Percentiles rank a stretch among this genome's conserved stretches.
phyloP scores from a whole-genome alignment of 225 moss, liverwort and hornwort species.

The Antitrichia curtipendula region DNA sequence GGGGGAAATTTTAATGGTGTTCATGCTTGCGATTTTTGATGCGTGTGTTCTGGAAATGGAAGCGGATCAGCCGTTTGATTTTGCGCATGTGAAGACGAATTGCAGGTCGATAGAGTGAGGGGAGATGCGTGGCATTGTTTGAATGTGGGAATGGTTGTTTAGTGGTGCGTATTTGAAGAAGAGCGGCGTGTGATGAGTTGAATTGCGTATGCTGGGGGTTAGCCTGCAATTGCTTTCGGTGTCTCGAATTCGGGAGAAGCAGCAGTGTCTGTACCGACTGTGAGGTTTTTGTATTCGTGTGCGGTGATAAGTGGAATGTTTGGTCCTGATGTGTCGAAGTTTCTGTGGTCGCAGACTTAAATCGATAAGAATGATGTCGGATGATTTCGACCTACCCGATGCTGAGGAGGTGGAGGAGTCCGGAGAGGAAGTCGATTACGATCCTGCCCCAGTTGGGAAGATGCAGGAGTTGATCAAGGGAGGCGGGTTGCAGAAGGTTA shows the following conservation, averaged over 20 bases:
- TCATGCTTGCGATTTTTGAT: not conserved
- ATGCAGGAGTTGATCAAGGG: conserved; percentile 66
- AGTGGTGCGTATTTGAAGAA: not conserved
- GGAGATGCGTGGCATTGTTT: not conserved
- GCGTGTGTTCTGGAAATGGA: not conserved
- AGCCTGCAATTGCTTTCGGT: not conserved
- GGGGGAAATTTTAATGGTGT: not conserved
- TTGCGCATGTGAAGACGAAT: not conserved
- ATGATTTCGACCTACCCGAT: conserved; percentile 70
- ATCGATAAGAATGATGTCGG: conserved; percentile 30
- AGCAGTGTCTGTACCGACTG: not conserved
- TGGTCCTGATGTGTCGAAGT: not conserved
- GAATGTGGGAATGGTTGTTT: not conserved
- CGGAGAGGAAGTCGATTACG: conserved; percentile 48
- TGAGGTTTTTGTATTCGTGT: not conserved
- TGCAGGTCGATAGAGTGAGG: not conserved
- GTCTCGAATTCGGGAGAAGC: not conserved
- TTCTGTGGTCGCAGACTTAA: not conserved
- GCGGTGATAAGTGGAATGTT: not conserved
- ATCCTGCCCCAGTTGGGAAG: conserved; percentile 55
- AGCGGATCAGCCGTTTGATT: not conserved
- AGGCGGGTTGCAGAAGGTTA: conserved; percentile 73
- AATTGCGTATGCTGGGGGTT: not conserved
- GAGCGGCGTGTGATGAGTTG: not conserved
- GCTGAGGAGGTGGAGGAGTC: conserved; percentile 47